Conservation (phyloP, 78 protist genomes). For the Creolimax fragrantissima region DNA sequence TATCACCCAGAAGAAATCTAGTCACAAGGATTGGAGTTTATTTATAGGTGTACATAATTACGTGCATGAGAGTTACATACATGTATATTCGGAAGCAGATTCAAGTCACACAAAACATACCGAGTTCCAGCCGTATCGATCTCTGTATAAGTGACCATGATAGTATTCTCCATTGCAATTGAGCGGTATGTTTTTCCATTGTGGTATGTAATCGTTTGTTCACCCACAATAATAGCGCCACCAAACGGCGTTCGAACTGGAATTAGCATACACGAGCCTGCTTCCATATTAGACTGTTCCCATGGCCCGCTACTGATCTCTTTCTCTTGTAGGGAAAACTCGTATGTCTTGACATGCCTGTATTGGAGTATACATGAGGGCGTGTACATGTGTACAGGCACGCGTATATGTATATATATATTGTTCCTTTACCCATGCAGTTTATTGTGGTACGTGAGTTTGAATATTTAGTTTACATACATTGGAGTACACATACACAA, state of each 20-base stretch:
- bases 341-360: not conserved
- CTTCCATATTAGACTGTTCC: conserved; percentile 46
- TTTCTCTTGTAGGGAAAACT: conserved; percentile 36
- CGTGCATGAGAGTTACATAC: not conserved
- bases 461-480: not conserved
- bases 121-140: conserved; percentile 47
- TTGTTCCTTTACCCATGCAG: too few species aligned
- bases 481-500: not conserved
- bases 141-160: not conserved
- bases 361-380: not conserved
- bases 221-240: conserved; percentile 65
- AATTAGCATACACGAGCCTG: conserved; percentile 35
- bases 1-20: conserved; percentile 42
- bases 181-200: not conserved
- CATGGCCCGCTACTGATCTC: conserved; percentile 22
- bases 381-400: not conserved
- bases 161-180: not conserved
- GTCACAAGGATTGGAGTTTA: not conserved
- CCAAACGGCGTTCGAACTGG: conserved; percentile 54
- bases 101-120: not conserved
- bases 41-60: not conserved
- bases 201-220: conserved; percentile 59
- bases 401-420: not conserved
- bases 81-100: not conserved
- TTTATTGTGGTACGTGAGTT: too few species aligned